Evolutionary conservation across 2,329 filamentous ascomycete species (phyloP).

Genomic region (Fusarium sp.): DNA sequence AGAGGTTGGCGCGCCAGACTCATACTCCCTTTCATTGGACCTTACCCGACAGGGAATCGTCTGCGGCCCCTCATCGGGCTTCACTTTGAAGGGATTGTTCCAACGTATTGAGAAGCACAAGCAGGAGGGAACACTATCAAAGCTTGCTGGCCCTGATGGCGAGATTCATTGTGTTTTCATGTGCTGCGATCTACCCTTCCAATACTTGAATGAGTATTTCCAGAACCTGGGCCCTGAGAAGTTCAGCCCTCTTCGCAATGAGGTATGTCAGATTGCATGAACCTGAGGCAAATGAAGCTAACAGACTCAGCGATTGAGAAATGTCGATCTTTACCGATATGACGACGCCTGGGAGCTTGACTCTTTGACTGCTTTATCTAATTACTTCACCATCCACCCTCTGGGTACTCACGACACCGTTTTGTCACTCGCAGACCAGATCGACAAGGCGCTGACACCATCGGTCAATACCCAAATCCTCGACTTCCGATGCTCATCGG

Average conservation of each 20-base stretch:
- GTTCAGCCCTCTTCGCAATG: constrained; percentile 60
- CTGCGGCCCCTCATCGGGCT: constrained; percentile 70
- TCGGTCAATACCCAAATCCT: constrained; percentile 53
- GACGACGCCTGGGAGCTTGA: constrained; percentile 66
- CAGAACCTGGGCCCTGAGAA: constrained; percentile 61
- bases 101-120: constrained; percentile 63
- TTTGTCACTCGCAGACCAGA: constrained; percentile 41
- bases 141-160: constrained; percentile 59
- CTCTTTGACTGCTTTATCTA: constrained; percentile 53
- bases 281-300: constrained; percentile 5
- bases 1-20: constrained; percentile 65
- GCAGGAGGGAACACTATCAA: constrained; percentile 55
- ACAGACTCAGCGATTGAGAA: constrained; percentile 56
- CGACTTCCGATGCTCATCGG: constrained; percentile 56
- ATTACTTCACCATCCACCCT: constrained; percentile 49
- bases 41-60: constrained; percentile 69
- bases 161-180: constrained; percentile 68
- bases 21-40: constrained; percentile 64
- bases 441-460: constrained; percentile 44
- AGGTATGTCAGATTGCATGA: constrained; percentile 44
- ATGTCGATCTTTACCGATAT: constrained; percentile 65
- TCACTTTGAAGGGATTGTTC: constrained; percentile 64
- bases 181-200: constrained; percentile 72
- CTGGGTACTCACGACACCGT: constrained; percentile 42
- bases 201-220: constrained; percentile 71